phyloP scores from a whole-genome alignment of 495 filamentous ascomycete species.

The Friedmanniomyces endolithicus region DNA sequence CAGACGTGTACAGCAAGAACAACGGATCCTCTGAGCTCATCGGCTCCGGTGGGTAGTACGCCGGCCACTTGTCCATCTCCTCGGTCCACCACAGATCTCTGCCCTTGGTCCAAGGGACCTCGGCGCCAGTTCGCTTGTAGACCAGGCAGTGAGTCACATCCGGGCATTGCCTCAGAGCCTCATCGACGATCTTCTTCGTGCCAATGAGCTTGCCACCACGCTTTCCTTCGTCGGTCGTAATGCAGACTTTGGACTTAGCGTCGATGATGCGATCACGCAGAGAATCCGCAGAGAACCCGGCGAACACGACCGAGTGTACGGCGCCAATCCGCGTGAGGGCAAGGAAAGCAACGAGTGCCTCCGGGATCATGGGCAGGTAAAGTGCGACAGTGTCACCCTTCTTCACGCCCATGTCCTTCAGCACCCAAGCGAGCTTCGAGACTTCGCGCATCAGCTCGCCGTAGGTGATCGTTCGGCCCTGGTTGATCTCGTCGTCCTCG shows the following conservation, averaged over 20 bases:
- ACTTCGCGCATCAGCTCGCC: conserved; percentile 89
- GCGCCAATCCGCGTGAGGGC: conserved; percentile 88
- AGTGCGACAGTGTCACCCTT: conserved; percentile 97
- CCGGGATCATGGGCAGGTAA: conserved; percentile 98
- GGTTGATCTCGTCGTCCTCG: conserved; percentile 82
- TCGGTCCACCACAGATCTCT: conserved; percentile 98
- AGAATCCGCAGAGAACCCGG: conserved; percentile 94
- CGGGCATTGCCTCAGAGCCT: conserved; percentile 93
- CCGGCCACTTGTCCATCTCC: conserved; percentile 88
- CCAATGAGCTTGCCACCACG: conserved; percentile 95
- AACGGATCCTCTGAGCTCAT: conserved; percentile 91
- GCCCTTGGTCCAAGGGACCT: conserved; percentile 79
- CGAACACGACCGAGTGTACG: conserved; percentile 96
- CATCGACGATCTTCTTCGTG: conserved; percentile 98
- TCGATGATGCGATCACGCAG: conserved; percentile 92
- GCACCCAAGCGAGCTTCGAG: conserved; percentile 66
- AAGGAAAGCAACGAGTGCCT: conserved; percentile 82
- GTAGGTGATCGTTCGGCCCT: conserved; percentile 85
- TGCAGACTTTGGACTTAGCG: conserved; percentile 78
- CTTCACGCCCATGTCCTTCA: conserved; percentile 89
- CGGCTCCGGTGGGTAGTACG: conserved; percentile 73
- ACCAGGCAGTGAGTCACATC: conserved; percentile 77
- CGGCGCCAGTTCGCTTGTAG: conserved; percentile 88
- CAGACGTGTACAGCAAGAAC: conserved; percentile 95
- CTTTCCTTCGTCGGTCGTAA: conserved; percentile 95